phyloP scores from a whole-genome alignment of 2,329 filamentous ascomycete species.

The Huntiella moniliformis region DNA sequence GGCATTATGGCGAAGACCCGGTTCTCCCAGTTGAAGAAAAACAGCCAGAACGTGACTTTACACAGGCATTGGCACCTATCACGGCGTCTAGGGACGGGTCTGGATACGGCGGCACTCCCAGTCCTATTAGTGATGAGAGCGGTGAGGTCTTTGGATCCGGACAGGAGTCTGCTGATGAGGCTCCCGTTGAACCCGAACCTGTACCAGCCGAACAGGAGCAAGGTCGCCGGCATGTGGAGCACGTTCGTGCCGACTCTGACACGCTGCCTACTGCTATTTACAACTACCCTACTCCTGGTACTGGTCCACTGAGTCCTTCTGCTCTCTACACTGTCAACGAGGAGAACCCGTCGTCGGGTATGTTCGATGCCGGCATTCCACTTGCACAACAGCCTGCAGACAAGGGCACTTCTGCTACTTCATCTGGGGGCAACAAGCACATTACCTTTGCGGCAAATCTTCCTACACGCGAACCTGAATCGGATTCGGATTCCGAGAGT shows the following conservation, averaged over 20 bases:
- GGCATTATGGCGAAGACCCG: conserved; percentile 3
- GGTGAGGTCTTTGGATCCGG: conserved; percentile 15
- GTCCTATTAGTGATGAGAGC: conserved; percentile 17
- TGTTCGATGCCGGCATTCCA: no score
- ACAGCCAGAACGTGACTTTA: conserved; percentile 28
- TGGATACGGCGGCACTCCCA: conserved; percentile 26
- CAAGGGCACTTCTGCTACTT: no score
- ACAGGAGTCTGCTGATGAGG: conserved; percentile 6
- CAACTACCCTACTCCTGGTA: no score
- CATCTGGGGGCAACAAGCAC: background rate
- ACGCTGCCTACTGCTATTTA: no score
- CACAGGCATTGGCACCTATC: conserved; percentile 50
- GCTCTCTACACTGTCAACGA: no score
- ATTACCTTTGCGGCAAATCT: conserved; percentile 24
- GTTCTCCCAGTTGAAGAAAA: conserved; percentile 3
- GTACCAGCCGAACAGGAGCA: no score
- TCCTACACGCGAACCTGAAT: conserved; percentile 8
- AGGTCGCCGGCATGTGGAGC: no score
- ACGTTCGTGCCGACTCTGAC: no score
- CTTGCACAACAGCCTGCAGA: no score
- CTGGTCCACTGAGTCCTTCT: no score
- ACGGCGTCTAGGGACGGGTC: conserved; percentile 50
- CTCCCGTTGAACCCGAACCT: background rate
- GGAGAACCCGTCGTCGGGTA: no score
- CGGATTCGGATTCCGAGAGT: conserved; percentile 30